Conservation (phyloP, 2,329 filamentous ascomycete genomes). For the Ophiocordyceps sinensis region DNA sequence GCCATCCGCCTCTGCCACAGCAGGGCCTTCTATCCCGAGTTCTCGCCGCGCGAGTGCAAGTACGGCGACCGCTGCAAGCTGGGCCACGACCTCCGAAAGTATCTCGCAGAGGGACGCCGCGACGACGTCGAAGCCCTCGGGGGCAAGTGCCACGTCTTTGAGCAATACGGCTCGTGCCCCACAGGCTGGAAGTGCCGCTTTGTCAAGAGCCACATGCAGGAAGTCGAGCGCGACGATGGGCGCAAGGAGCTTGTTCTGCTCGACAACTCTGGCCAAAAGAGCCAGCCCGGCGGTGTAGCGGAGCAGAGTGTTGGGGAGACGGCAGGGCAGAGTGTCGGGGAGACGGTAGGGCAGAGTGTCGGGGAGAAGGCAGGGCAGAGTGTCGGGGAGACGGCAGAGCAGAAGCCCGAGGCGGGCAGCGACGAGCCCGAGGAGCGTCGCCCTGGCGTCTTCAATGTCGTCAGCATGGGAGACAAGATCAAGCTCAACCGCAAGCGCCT, state of each 20-base stretch:
- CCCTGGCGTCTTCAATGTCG: constrained; percentile 61
- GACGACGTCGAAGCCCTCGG: constrained; percentile 63
- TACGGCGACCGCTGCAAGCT: constrained; percentile 72
- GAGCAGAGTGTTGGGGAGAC: constrained; percentile 1
- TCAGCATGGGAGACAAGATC: constrained; percentile 56
- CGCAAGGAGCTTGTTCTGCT: constrained; percentile 66
- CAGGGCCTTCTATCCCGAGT: constrained; percentile 57
- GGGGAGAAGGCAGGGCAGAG: no score
- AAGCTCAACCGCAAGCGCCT: constrained; percentile 59
- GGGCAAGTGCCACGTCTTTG: constrained; percentile 71
- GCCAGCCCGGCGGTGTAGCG: neutral
- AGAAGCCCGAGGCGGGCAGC: constrained; percentile 13
- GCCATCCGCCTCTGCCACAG: constrained; percentile 65
- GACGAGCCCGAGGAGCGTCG: constrained; percentile 29
- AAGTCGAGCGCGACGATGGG: constrained; percentile 65
- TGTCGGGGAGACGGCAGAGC: constrained; percentile 15
- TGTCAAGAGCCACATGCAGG: constrained; percentile 71
- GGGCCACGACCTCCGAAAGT: constrained; percentile 73
- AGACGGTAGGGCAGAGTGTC: constrained; percentile 14
- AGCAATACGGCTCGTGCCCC: constrained; percentile 59
- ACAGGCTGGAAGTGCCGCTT: constrained; percentile 94
- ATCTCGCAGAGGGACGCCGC: constrained; percentile 68
- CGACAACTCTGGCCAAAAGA: constrained; percentile 17
- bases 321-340: no score
- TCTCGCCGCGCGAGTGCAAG: constrained; percentile 62